Conservation (phyloP, 1,284 basidiomycete species). For the Porogramme epimiltina region DNA sequence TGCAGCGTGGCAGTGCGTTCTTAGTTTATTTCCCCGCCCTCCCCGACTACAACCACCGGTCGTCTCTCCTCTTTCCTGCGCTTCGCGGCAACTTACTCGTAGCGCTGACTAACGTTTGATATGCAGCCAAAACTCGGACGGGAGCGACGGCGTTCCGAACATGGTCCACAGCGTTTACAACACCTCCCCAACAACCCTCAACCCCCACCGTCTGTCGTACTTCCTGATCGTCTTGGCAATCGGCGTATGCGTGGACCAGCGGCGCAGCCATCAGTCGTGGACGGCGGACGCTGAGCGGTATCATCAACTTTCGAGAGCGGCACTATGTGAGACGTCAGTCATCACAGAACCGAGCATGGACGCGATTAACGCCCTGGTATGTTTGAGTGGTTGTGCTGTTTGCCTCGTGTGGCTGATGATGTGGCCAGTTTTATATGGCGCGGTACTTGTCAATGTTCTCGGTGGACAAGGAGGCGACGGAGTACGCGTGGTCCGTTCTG, state of each 20-base stretch:
- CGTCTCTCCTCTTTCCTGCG: slow-evolving; percentile 3
- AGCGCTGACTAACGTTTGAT: slow-evolving; percentile 18
- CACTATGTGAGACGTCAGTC: slow-evolving; percentile 59
- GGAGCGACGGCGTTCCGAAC: slow-evolving; percentile 65
- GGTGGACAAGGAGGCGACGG: slow-evolving; percentile 64
- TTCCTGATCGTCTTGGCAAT: slow-evolving; percentile 66
- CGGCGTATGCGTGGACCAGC: slow-evolving; percentile 63
- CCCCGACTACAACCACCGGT: slow-evolving; percentile 6
- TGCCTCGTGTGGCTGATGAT: too few relatives aligned
- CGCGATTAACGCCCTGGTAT: slow-evolving; percentile 64
- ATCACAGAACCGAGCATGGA: slow-evolving; percentile 67
- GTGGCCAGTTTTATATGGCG: slow-evolving; percentile 66
- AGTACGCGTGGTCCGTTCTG: slow-evolving; percentile 71
- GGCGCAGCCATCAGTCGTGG: slow-evolving; percentile 44
- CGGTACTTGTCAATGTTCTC: slow-evolving; percentile 73
- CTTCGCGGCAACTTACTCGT: slow-evolving; percentile 16
- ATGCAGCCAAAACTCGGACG: slow-evolving; percentile 63
- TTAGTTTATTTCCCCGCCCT: slow-evolving; percentile 10
- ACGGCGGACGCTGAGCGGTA: slow-evolving; percentile 58
- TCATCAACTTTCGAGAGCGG: slow-evolving; percentile 60
- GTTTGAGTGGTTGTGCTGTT: slow-evolving; percentile 26
- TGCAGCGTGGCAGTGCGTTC: slow-evolving; percentile 69
- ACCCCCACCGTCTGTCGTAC: slow-evolving; percentile 61
- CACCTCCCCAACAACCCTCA: slow-evolving; percentile 51
- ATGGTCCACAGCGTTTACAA: slow-evolving; percentile 66